These are phyloP conservation scores for Kluyveromyces marxianus DNA, from an alignment of 1,139 yeast species.

Conservation along the genomic window DNA sequence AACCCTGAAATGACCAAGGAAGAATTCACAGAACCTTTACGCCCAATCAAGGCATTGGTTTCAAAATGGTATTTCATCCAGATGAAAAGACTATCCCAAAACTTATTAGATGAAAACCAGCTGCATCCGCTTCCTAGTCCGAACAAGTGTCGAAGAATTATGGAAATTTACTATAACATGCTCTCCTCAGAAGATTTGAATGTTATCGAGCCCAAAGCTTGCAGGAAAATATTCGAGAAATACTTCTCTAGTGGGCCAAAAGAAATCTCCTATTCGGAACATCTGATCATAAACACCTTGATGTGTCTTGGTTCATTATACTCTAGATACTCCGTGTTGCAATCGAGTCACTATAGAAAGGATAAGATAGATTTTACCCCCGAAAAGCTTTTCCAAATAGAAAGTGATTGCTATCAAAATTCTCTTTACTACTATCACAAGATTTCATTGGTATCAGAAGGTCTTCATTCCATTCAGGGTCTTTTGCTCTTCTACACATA, in stretches of 20 bases:
- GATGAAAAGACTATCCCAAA: constrained; percentile 12
- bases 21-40: constrained; percentile 14
- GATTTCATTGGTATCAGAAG: constrained; percentile 19
- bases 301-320: constrained; percentile 20
- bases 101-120: constrained; percentile 14
- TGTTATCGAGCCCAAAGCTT: constrained; percentile 15
- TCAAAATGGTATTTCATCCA: constrained; percentile 24
- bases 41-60: constrained; percentile 13
- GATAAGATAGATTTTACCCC: constrained; percentile 16
- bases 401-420: constrained; percentile 19
- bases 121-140: constrained; percentile 20
- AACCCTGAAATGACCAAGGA: constrained; percentile 1
- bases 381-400: constrained; percentile 19
- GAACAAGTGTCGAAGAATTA: constrained; percentile 17
- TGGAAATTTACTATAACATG: constrained; percentile 17
- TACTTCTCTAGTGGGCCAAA: constrained; percentile 13
- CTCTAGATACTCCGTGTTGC: constrained; percentile 7
- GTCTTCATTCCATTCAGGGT: constrained; percentile 20
- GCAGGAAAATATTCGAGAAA: constrained; percentile 14
- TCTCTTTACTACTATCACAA: constrained; percentile 23
- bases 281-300: constrained; percentile 19
- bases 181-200: constrained; percentile 17
- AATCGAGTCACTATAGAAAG: constrained; percentile 12
- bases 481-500: constrained; percentile 19
- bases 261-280: constrained; percentile 21